A percentile compares a stretch with the other conserved stretches of the same genome.
phyloP scores from a whole-genome alignment of 371 early-diverging fungal species.

The Mortierella sp. region DNA sequence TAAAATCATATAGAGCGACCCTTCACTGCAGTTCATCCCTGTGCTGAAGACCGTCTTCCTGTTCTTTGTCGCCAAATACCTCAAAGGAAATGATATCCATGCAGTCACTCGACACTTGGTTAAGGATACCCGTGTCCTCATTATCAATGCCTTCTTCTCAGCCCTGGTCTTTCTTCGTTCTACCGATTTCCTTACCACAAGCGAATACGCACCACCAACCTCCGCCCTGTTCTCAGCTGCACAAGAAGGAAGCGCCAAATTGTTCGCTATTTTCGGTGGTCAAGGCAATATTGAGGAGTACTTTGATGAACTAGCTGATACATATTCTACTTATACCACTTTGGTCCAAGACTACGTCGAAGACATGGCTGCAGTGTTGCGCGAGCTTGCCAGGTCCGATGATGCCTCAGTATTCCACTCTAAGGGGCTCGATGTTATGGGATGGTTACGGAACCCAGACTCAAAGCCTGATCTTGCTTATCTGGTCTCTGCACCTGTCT shows the following conservation, averaged over 20 bases:
- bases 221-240: conserved; percentile 79
- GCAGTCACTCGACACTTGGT: conserved; percentile 74
- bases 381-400: conserved; percentile 77
- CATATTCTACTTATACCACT: conserved; percentile 86
- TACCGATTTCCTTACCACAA: conserved; percentile 58
- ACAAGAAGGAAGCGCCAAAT: conserved; percentile 71
- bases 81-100: conserved; percentile 90
- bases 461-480: conserved; percentile 87
- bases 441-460: conserved; percentile 91
- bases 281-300: conserved; percentile 97
- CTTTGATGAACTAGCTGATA: conserved; percentile 91
- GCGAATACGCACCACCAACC: conserved; percentile 62
- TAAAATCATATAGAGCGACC: conserved; percentile 32
- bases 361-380: conserved; percentile 80
- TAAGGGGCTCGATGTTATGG: conserved; percentile 88
- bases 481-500: conserved; percentile 87
- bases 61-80: conserved; percentile 80
- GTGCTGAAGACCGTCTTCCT: conserved; percentile 84
- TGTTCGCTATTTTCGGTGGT: conserved; percentile 95
- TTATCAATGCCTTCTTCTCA: conserved; percentile 86
- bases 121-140: conserved; percentile 70
- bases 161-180: conserved; percentile 80
- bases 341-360: conserved; percentile 84
- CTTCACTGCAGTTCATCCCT: conserved; percentile 72
- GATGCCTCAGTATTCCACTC: conserved; percentile 82